Conservation (phyloP, 2,329 filamentous ascomycete species). For the Chrysoporthe cubensis region DNA sequence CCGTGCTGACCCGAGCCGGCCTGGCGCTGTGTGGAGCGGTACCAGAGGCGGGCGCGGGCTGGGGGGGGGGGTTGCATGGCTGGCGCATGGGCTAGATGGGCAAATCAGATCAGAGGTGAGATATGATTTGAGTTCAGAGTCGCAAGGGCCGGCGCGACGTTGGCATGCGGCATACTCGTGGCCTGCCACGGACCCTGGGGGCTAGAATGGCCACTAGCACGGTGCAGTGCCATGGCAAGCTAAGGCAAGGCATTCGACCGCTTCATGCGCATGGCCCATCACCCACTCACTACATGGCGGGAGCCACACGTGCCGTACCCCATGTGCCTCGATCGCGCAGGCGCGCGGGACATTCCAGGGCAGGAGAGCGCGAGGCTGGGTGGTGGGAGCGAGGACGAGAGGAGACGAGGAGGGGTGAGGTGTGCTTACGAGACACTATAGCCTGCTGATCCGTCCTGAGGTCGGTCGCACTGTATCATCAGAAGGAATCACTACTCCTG, state of each 20-base stretch:
- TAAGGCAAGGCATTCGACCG: slow-evolving; percentile 5
- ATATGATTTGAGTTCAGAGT: slow-evolving; percentile 10
- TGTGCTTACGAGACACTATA: not conserved
- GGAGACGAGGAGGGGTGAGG: too few relatives aligned
- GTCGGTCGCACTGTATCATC: not conserved
- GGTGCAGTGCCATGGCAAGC: not conserved
- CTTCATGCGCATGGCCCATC: not conserved
- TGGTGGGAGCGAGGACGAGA: too few relatives aligned
- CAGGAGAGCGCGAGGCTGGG: not conserved
- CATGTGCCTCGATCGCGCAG: not conserved
- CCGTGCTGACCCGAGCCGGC: not conserved
- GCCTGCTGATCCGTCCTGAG: not conserved
- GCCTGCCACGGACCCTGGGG: slow-evolving; percentile 10
- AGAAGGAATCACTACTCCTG: not conserved
- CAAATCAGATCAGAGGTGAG: slow-evolving; percentile 11
- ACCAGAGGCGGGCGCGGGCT: not conserved
- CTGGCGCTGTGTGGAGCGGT: not conserved
- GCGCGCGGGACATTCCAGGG: not conserved
- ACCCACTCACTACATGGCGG: not conserved
- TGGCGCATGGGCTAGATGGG: not conserved
- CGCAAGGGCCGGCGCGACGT: slow-evolving; percentile 17
- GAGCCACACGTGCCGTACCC: not conserved
- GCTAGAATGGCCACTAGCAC: slow-evolving; percentile 9
- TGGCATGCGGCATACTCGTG: slow-evolving; percentile 21
- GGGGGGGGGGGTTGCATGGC: not conserved